Conservation (phyloP, 2,329 filamentous ascomycete species). For the Trichoderma endophyticum region DNA sequence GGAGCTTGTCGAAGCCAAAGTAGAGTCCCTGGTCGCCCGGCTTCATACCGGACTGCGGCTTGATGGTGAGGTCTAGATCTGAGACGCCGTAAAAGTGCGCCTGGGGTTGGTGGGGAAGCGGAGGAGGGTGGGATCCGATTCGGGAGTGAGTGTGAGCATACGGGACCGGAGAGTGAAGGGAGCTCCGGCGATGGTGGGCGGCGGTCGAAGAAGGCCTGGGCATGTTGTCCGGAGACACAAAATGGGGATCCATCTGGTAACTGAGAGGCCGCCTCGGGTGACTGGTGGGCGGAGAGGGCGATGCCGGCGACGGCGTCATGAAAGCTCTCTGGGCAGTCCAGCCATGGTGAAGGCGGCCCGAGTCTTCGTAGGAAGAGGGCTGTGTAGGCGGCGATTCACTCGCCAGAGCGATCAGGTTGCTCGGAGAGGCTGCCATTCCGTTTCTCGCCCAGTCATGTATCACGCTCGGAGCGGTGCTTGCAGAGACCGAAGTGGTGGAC, state of each 20-base stretch:
- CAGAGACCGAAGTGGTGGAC: conserved; percentile 48
- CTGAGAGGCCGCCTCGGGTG: conserved; percentile 47
- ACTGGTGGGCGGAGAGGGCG: conserved; percentile 38
- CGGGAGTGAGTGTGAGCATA: conserved; percentile 45
- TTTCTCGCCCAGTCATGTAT: conserved; percentile 45
- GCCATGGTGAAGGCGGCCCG: conserved; percentile 41
- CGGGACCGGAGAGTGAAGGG: conserved; percentile 42
- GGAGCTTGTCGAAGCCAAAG: conserved; percentile 75
- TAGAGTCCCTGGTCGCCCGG: conserved; percentile 70
- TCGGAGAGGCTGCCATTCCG: conserved; percentile 49
- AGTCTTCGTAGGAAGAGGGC: conserved; percentile 51
- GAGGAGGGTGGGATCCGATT: conserved; percentile 48
- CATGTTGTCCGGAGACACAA: conserved; percentile 41
- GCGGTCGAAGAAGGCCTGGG: conserved; percentile 36
- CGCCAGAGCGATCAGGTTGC: conserved; percentile 49
- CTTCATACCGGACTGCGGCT: conserved; percentile 52
- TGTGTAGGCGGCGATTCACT: conserved; percentile 53
- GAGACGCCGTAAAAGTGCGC: conserved; percentile 74
- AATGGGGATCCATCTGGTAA: conserved; percentile 51
- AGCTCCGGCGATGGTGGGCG: conserved; percentile 40
- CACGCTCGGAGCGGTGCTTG: conserved; percentile 47
- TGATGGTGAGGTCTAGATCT: conserved; percentile 69
- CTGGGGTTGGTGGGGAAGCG: conserved; percentile 71
- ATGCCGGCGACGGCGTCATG: conserved; percentile 44
- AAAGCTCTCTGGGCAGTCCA: conserved; percentile 47